Evolutionary conservation across 2,329 filamentous ascomycete species (phyloP).

Genomic region (Sclerotinia spermophila): DNA sequence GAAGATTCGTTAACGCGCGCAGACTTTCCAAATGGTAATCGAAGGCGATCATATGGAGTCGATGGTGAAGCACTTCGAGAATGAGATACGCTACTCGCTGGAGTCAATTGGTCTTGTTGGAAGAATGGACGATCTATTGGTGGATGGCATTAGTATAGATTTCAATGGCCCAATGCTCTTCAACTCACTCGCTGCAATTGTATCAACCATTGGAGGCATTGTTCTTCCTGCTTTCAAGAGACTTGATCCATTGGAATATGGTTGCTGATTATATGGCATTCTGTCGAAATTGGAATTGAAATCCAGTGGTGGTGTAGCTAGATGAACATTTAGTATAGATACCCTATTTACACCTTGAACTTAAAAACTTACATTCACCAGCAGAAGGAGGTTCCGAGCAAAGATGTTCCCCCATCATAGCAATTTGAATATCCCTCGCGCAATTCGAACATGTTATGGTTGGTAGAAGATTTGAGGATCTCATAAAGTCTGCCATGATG

Average conservation of each 20-base stretch:
- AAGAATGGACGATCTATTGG: conserved; percentile 51
- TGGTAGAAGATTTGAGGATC: conserved; percentile 67
- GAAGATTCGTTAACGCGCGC: conserved; percentile 39
- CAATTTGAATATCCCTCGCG: conserved; percentile 73
- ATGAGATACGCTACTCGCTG: conserved; percentile 54
- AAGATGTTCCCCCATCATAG: conserved; percentile 79
- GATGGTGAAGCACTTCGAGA: conserved; percentile 62
- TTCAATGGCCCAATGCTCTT: not conserved
- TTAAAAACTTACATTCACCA: conserved; percentile 43
- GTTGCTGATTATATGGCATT: conserved; percentile 27
- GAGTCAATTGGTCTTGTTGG: conserved; percentile 58
- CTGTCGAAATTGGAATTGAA: conserved; percentile 27
- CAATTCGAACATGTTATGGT: conserved; percentile 87
- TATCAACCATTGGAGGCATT: conserved; percentile 49
- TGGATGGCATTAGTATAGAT: conserved; percentile 11
- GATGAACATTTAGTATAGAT: conserved; percentile 20
- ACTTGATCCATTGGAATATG: conserved; percentile 27
- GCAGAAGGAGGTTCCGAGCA: conserved; percentile 50
- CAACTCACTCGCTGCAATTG: conserved; percentile 49
- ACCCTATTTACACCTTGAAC: not conserved
- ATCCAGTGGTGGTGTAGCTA: conserved; percentile 36
- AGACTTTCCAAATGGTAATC: conserved; percentile 40
- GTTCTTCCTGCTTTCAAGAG: conserved; percentile 41
- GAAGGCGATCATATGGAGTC: conserved; percentile 48
- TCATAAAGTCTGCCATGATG: conserved; percentile 35